phyloP scores from a whole-genome alignment of 176 grass and related monocot species.

The Poa pratensis region DNA sequence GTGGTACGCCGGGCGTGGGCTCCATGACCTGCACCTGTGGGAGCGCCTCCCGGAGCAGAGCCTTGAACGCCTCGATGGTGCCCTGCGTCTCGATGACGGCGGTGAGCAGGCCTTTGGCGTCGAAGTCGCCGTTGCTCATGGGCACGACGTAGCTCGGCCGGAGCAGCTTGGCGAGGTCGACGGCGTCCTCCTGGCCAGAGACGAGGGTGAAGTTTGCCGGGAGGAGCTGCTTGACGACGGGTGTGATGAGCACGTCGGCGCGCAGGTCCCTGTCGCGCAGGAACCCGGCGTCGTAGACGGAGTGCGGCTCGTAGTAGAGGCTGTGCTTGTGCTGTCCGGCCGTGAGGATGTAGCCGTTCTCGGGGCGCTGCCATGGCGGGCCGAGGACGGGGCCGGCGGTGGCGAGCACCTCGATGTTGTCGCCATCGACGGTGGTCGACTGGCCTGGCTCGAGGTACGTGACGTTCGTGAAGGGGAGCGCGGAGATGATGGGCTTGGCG shows the following conservation, averaged over 20 bases:
- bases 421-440: conserved; percentile 37
- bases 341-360: conserved; percentile 77
- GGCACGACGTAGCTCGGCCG: conserved; percentile 72
- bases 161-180: conserved; percentile 70
- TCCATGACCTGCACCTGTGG: conserved; percentile 60
- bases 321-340: background rate
- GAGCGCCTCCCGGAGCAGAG: conserved; percentile 62
- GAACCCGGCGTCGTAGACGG: conserved; percentile 65
- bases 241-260: conserved; percentile 81
- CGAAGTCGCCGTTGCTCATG: conserved; percentile 89
- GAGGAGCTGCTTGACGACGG: conserved; percentile 82
- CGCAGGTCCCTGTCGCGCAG: conserved; percentile 43
- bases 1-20: conserved; percentile 66
- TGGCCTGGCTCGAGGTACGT: conserved; percentile 85
- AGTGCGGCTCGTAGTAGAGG: conserved; percentile 93
- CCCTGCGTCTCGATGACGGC: conserved; percentile 50
- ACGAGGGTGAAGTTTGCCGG: conserved; percentile 82
- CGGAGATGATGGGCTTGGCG: conserved; percentile 56
- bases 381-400: conserved; percentile 79
- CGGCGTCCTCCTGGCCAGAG: conserved; percentile 90
- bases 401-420: conserved; percentile 51
- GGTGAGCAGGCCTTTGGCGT: conserved; percentile 63
- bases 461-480: conserved; percentile 56
- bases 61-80: conserved; percentile 72
- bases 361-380: conserved; percentile 86